Conservation (phyloP, 768 basidiomycete species). For the Termitomyces sp. region DNA sequence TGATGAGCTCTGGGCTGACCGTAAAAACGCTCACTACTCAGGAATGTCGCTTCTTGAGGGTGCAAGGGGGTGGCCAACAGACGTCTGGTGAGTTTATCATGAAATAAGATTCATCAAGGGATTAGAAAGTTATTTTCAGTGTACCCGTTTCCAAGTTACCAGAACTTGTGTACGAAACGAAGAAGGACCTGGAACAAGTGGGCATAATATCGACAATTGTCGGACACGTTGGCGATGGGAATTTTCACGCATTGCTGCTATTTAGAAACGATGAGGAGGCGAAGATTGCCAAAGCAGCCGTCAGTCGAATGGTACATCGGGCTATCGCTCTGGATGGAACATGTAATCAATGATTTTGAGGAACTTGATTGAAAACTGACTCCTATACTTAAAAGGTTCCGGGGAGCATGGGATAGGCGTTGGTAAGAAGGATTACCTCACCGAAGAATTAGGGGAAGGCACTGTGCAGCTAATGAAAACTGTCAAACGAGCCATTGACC, state of each 20-base stretch:
- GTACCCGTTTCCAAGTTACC: slow-evolving; percentile 65
- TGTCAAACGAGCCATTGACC: slow-evolving; percentile 73
- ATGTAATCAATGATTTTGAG: slow-evolving; percentile 33
- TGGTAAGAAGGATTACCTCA: slow-evolving; percentile 78
- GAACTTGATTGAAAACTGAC: background rate
- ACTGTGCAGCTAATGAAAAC: slow-evolving; percentile 83
- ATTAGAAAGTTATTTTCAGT: slow-evolving; percentile 13
- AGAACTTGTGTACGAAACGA: slow-evolving; percentile 61
- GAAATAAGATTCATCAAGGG: background rate
- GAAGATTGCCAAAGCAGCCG: slow-evolving; percentile 33
- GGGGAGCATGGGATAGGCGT: slow-evolving; percentile 88
- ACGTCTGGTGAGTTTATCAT: slow-evolving; percentile 52
- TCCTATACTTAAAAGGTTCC: slow-evolving; percentile 36
- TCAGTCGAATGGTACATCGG: slow-evolving; percentile 57
- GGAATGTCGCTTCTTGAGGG: slow-evolving; percentile 53
- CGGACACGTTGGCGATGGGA: slow-evolving; percentile 74
- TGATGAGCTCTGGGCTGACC: slow-evolving; percentile 63
- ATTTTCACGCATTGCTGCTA: slow-evolving; percentile 44
- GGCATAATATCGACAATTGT: slow-evolving; percentile 63
- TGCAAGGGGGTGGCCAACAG: slow-evolving; percentile 60
- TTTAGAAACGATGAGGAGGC: slow-evolving; percentile 53
- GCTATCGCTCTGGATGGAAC: slow-evolving; percentile 72
- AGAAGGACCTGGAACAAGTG: slow-evolving; percentile 53
- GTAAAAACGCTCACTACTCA: slow-evolving; percentile 61
- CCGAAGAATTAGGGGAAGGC: slow-evolving; percentile 73